Percentiles rank a stretch among this genome's conserved stretches.
Evolutionary conservation across 495 filamentous ascomycete species (phyloP).

Genomic region (Melanomma pulvis-pyrius): DNA sequence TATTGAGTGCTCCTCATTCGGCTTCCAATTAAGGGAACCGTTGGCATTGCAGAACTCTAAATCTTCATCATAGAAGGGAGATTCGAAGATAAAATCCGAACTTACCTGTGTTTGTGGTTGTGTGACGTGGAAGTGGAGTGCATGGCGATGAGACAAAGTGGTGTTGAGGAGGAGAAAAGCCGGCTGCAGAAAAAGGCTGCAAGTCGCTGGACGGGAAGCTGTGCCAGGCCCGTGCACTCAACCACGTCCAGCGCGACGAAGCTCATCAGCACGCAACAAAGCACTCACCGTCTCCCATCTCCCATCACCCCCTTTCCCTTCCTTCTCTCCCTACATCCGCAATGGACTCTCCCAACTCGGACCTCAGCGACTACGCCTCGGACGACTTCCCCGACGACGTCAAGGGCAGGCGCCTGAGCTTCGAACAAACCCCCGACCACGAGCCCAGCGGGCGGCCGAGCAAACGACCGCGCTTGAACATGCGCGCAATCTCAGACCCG

Average conservation of each 20-base stretch:
- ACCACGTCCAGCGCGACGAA: neutral
- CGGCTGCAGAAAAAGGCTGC: too few relatives aligned
- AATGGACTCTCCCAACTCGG: slow-evolving; percentile 38
- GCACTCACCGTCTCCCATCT: too few relatives aligned
- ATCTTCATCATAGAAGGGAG: slow-evolving; percentile 41
- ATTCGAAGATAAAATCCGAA: slow-evolving; percentile 10
- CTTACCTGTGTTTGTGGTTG: neutral
- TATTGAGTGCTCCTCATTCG: slow-evolving; percentile 41
- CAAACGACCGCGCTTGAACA: slow-evolving; percentile 45
- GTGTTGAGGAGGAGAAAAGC: neutral
- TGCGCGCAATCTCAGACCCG: slow-evolving; percentile 31
- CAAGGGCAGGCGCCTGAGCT: slow-evolving; percentile 35
- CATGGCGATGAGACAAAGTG: neutral
- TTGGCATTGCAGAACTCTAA: slow-evolving; percentile 51
- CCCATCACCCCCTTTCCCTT: neutral
- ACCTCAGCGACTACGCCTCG: slow-evolving; percentile 38
- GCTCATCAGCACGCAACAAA: too few relatives aligned
- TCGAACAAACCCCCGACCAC: slow-evolving; percentile 37
- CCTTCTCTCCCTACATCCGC: neutral
- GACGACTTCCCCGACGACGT: slow-evolving; percentile 41
- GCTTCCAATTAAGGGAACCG: slow-evolving; percentile 34
- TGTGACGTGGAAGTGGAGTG: neutral
- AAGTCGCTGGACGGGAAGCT: too few relatives aligned
- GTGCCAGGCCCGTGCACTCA: too few relatives aligned
- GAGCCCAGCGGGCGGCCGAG: slow-evolving; percentile 40